Evolutionary conservation across 2,329 filamentous ascomycete genomes (phyloP), one percentile per base, ranked within the genome.

Genomic region (Talaromyces atroroseus): DNA sequence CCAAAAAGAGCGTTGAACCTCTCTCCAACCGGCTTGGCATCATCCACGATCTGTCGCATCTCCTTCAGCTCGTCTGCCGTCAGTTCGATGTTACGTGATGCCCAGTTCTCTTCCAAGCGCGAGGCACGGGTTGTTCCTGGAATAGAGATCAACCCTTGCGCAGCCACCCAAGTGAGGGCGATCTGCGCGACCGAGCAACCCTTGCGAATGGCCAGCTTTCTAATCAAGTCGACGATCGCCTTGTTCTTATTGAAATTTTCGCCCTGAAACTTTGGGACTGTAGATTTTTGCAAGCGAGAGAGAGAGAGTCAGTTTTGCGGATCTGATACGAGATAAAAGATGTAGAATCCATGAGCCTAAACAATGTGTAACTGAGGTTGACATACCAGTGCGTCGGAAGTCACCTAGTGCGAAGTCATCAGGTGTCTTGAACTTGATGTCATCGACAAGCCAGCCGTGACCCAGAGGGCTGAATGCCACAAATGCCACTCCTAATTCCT

Each of bases 401-500:
- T 78, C 76, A 57, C 68, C 60, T 0, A 66, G 63, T 0, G 69
- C 64, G 61, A 82, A 79, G 58, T 81, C 78, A 8, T 78, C 76
- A 0, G 76, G 76, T 0, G 67, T 65, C 52, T 76, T 70, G 62
- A 66, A 76, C 2, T 65, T 54, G 51, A 77, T 77, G 58, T 76
- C 62, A 51, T 78, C 76, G 0, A 77, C 75, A 0, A 79, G 71
- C 74, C 75, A 77, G 14, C 77, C 77, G 32, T 78, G 74, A 1
- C 76, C 76, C 0, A 79, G 63, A 0, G 77, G 77, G 23, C 76
- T 77, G 51, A 75, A 79, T 0, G 77, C 76, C 0, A 78, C 73
- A 45, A 71, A 78, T 0, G 76, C 71, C 0, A 79, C 61, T 1
- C 65, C 71, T 1, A 78, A 61, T 36, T 78, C 75, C 29, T 66